Evolutionary conservation across 73 alveolate genomes (phyloP), one percentile per base, ranked within the genome.

Genomic region (Durusdinium trenchii): DNA sequence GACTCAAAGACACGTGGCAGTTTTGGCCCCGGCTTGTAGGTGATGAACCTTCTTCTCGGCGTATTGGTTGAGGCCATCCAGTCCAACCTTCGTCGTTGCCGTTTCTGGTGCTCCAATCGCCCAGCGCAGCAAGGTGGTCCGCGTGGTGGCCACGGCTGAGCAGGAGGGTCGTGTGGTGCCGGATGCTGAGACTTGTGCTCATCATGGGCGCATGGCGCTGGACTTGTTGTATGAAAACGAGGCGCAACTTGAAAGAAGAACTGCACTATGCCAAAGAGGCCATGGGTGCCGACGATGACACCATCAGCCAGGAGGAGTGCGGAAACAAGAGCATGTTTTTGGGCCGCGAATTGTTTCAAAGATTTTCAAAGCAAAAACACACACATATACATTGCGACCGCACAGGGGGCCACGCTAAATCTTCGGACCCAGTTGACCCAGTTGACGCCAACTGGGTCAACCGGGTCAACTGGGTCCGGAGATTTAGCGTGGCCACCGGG

Each of bases 121-220:
- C 79, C 9, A 67, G 42, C 36, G 43, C 42, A 67, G 42, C 10
- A 45, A 87, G 84, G 97, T 64, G 47, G 97, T 90, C 28, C 97
- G 97, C 18, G 97, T 90, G 2, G 97, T 90, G 3, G 97, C 97
- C 20, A 90, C 97, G 28, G 97, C 97, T 1, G 97, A 90, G 28
- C 97, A 90, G 60, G 97, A 90, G 76, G 97, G 97, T 57, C 97
- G 97, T 32, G 97, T 90, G 36, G 97, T 90, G 57, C 43, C 40
- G 61, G 93, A 40, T 35, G 73, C n/a, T 26, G 42, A 26, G 32
- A 57, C 32, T 57, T 16, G 32, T 57, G 69, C 12, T 16, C 32
- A 57, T 57, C 69, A 57, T 57, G 69, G 12, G 69, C 32, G 69
- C 69, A 57, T 12, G 32, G 69, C 12, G 23, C 32, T 16, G 23